Conservation (phyloP, 1,284 basidiomycete genomes). For the Ganoderma meredithae region DNA sequence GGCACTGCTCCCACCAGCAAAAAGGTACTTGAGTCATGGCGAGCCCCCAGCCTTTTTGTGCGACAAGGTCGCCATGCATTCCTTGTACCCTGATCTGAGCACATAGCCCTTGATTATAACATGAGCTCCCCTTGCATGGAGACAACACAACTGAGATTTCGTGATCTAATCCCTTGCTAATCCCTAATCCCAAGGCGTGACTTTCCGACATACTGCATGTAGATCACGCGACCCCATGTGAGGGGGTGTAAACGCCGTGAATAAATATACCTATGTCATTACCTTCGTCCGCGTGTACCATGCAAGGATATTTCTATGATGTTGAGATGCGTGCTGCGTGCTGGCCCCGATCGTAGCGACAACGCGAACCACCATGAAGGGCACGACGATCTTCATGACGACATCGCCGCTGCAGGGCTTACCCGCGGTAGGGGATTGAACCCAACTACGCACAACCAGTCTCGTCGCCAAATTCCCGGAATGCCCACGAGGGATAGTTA, state of each 20-base stretch:
- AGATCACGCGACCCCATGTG: conserved; percentile 2
- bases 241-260: neutral
- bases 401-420: neutral
- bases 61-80: neutral
- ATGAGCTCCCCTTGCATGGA: neutral
- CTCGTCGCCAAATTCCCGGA: neutral
- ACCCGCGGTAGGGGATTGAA: neutral
- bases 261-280: neutral
- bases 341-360: neutral
- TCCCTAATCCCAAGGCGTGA: no score
- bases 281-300: neutral
- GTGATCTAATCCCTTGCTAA: no score
- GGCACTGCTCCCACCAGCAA: conserved; percentile 22
- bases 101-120: neutral
- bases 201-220: neutral
- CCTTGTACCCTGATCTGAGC: neutral
- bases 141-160: neutral
- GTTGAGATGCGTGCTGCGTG: neutral
- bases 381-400: conserved; percentile 1
- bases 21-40: neutral
- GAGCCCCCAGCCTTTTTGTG: neutral
- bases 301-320: neutral
- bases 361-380: neutral
- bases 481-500: neutral
- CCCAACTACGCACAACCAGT: neutral